These are phyloP conservation scores for Alternaria consortialis DNA, from an alignment of 2,329 filamentous ascomycete genomes.

Conservation along the genomic window DNA sequence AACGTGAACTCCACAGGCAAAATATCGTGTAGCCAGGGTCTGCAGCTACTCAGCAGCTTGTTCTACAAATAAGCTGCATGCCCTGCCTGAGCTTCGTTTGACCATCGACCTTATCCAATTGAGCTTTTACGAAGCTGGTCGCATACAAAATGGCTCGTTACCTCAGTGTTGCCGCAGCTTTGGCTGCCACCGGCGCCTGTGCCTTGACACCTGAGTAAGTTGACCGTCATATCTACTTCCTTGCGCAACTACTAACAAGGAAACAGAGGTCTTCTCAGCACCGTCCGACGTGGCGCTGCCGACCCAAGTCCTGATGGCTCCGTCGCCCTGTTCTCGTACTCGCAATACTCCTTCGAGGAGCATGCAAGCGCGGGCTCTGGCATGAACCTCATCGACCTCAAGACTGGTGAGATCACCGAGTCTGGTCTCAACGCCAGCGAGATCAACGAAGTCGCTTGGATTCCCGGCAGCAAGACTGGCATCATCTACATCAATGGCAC, in stretches of 20 bases:
- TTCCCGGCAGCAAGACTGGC: conserved; percentile 52
- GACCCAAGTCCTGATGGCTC: conserved; percentile 72
- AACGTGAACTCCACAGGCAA: conserved; percentile 21
- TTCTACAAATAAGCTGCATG: conserved; percentile 36
- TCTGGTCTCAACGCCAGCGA: conserved; percentile 45
- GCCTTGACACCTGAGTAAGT: conserved; percentile 50
- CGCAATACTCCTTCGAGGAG: conserved; percentile 80
- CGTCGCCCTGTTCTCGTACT: conserved; percentile 71
- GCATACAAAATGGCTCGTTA: conserved; percentile 48
- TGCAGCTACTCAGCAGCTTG: conserved; percentile 12
- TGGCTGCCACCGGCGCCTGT: conserved; percentile 45
- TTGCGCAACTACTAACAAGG: conserved; percentile 1
- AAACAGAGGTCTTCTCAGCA: conserved; percentile 65
- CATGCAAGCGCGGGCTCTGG: conserved; percentile 69
- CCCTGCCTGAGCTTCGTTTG: conserved; percentile 22
- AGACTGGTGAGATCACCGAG: conserved; percentile 45
- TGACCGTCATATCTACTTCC: neutral
- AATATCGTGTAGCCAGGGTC: conserved; percentile 15
- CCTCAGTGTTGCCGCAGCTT: conserved; percentile 42
- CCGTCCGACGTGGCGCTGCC: conserved; percentile 75
- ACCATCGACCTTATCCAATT: conserved; percentile 38
- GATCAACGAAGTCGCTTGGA: conserved; percentile 46
- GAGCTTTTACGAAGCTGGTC: conserved; percentile 37
- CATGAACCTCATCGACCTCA: conserved; percentile 46
- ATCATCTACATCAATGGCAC: conserved; percentile 73